Conservation (phyloP, 116 monocot species). For the Papilionanthe hybrid region DNA sequence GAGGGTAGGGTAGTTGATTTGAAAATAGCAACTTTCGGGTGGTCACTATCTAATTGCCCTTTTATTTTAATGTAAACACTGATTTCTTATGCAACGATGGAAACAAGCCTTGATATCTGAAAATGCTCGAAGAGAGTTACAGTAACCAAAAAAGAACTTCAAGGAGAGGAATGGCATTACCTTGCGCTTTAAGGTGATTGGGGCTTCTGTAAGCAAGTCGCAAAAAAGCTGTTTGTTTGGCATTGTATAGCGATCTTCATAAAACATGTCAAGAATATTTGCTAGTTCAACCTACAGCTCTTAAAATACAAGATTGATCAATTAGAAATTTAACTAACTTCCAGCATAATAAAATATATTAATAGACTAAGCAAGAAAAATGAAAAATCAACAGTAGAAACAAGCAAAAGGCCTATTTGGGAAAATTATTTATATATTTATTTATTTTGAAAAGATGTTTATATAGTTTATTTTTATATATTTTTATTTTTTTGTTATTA, state of each 20-base stretch:
- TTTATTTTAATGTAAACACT: too few species aligned
- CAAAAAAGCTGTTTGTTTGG: slow-evolving; percentile 55
- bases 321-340: not conserved
- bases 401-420: not conserved
- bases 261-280: slow-evolving; percentile 78
- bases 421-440: too few species aligned
- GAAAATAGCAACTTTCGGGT: too few species aligned
- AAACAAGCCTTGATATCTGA: too few species aligned
- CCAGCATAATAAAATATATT: not conserved
- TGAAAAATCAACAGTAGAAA: not conserved
- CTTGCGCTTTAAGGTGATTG: slow-evolving; percentile 37
- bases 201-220: slow-evolving; percentile 26
- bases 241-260: slow-evolving; percentile 77
- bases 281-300: slow-evolving; percentile 63
- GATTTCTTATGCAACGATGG: too few species aligned
- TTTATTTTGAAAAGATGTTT: too few species aligned
- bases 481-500: too few species aligned
- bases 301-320: not conserved
- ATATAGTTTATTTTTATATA: too few species aligned
- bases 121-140: too few species aligned
- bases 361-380: not conserved
- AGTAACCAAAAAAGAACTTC: too few species aligned
- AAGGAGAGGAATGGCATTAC: slow-evolving; percentile 15
- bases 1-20: too few species aligned
- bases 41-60: too few species aligned